phyloP scores from a whole-genome alignment of 495 filamentous ascomycete genomes.

The Thermothielavioides terrestris region DNA sequence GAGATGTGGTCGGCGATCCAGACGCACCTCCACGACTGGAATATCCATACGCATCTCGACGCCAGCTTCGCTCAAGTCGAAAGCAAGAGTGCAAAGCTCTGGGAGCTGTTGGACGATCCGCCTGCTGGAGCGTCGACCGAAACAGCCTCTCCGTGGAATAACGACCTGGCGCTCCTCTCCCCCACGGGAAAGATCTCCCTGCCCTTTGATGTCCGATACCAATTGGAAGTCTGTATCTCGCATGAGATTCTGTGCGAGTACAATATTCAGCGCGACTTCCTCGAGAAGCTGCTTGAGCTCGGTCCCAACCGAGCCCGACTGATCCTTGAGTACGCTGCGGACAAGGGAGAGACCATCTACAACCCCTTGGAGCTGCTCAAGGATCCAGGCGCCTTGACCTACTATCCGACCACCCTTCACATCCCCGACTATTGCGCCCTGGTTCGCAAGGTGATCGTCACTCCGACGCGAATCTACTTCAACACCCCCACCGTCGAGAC shows the following conservation, averaged over 20 bases:
- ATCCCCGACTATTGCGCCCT: conserved; percentile 66
- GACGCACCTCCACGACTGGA: conserved; percentile 61
- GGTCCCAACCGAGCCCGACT: conserved; percentile 26
- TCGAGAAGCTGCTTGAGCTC: conserved; percentile 49
- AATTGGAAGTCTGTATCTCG: conserved; percentile 87
- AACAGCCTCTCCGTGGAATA: conserved; percentile 10
- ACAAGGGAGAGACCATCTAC: conserved; percentile 48
- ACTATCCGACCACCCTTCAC: conserved; percentile 40
- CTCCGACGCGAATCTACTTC: conserved; percentile 74
- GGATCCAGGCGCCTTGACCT: conserved; percentile 33
- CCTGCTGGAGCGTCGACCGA: not conserved
- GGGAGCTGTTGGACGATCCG: conserved; percentile 48
- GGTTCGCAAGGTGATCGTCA: conserved; percentile 66
- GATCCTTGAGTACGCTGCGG: conserved; percentile 33
- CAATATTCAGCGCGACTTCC: conserved; percentile 57
- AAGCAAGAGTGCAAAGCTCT: conserved; percentile 30
- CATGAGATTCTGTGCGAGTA: conserved; percentile 70
- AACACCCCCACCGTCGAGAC: conserved; percentile 71
- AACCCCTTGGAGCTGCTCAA: conserved; percentile 71
- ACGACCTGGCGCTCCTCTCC: conserved; percentile 29
- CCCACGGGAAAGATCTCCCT: conserved; percentile 38
- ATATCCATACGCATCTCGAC: conserved; percentile 44
- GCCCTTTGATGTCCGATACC: conserved; percentile 70
- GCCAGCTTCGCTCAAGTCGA: conserved; percentile 22
- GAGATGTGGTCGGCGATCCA: conserved; percentile 37